These are phyloP conservation scores for Drechslera avenae DNA, from an alignment of 2,329 filamentous ascomycete genomes.

Conservation along the genomic window DNA sequence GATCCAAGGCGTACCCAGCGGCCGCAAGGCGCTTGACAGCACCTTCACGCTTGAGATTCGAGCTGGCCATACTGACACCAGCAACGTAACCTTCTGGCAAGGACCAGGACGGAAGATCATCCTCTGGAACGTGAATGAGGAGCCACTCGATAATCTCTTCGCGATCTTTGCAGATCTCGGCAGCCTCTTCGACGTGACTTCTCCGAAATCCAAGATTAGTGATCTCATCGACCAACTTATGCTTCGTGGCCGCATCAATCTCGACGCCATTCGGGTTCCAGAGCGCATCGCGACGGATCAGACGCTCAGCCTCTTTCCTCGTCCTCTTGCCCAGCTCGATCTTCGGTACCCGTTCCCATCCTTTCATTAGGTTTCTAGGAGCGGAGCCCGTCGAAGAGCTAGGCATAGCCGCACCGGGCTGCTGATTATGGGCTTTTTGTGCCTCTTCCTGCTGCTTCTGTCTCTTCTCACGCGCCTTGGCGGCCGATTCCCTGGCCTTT, in stretches of 20 bases:
- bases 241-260: conserved; percentile 64
- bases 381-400: conserved; percentile 32
- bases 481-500: conserved; percentile 73
- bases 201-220: conserved; percentile 81
- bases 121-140: conserved; percentile 93
- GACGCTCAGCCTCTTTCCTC: conserved; percentile 75
- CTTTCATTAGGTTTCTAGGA: conserved; percentile 61
- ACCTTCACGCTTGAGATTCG: conserved; percentile 78
- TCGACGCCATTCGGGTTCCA: conserved; percentile 84
- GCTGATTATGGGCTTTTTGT: conserved; percentile 66
- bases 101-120: conserved; percentile 92
- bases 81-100: conserved; percentile 90
- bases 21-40: conserved; percentile 81
- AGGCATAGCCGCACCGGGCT: conserved; percentile 40
- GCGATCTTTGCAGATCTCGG: conserved; percentile 83
- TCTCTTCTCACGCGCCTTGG: conserved; percentile 77
- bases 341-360: conserved; percentile 84
- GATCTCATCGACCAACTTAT: conserved; percentile 72
- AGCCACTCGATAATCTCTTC: conserved; percentile 97
- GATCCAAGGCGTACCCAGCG: conserved; percentile 82
- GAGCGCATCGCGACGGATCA: conserved; percentile 76
- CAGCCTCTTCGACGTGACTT: conserved; percentile 88
- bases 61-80: conserved; percentile 83
- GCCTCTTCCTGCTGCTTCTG: conserved; percentile 59
- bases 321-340: conserved; percentile 90